These are phyloP conservation scores for Auriscalpium orientale DNA, from an alignment of 768 basidiomycete genomes.

Conservation along the genomic window DNA sequence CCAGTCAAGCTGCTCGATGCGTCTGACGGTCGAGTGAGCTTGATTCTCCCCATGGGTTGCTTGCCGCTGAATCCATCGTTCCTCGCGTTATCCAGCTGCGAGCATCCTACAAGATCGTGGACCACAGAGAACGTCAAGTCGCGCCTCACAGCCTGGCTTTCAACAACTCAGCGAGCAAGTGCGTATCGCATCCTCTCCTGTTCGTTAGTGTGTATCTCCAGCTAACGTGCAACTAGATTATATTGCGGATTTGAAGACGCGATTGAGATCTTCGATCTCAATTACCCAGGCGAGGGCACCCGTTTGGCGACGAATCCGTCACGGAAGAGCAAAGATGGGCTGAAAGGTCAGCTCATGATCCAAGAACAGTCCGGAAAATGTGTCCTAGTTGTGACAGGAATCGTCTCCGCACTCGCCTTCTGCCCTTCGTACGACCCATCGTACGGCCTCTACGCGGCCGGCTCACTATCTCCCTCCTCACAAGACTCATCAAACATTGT, in stretches of 20 bases:
- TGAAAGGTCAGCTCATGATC: slow-evolving; percentile 58
- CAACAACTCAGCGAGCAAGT: slow-evolving; percentile 63
- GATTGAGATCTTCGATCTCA: slow-evolving; percentile 79
- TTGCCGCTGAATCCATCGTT: neutral
- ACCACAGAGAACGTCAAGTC: slow-evolving; percentile 87
- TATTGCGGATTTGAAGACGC: slow-evolving; percentile 86
- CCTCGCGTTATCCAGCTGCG: slow-evolving; percentile 49
- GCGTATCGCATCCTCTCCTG: slow-evolving; percentile 11
- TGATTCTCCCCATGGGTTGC: neutral
- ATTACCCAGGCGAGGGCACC: slow-evolving; percentile 63
- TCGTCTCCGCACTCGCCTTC: slow-evolving; percentile 81
- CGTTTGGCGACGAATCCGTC: slow-evolving; percentile 65
- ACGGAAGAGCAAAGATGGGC: slow-evolving; percentile 73
- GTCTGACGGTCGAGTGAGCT: slow-evolving; percentile 58
- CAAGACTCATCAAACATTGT: slow-evolving; percentile 47
- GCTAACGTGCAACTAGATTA: slow-evolving; percentile 32
- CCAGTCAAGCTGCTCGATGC: slow-evolving; percentile 86
- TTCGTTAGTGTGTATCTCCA: neutral
- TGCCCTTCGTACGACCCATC: slow-evolving; percentile 46
- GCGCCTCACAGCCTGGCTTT: slow-evolving; percentile 84
- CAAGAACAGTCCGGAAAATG: neutral
- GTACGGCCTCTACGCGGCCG: slow-evolving; percentile 68
- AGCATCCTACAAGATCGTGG: slow-evolving; percentile 87
- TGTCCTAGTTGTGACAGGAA: slow-evolving; percentile 36
- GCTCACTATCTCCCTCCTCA: slow-evolving; percentile 50